Percentiles rank a stretch among this genome's conserved stretches.
These are phyloP conservation scores for Tolypocladium ophioglossoides DNA, from an alignment of 2,329 filamentous ascomycete species.

Conservation along the genomic window DNA sequence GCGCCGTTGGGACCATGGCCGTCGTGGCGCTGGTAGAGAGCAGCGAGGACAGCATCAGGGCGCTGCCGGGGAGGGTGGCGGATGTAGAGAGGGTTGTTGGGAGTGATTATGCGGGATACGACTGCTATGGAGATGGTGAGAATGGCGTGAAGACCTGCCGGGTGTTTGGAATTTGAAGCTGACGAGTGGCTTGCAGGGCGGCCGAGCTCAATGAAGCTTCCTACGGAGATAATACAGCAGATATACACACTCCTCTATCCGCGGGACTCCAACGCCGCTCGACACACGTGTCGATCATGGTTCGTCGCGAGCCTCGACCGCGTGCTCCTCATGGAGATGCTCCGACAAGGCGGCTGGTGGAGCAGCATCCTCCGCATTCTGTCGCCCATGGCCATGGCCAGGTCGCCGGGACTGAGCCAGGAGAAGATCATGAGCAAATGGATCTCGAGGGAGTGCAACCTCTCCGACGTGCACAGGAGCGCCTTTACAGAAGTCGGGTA, in stretches of 20 bases:
- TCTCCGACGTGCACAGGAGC: slow-evolving; percentile 7
- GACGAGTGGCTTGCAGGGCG: slow-evolving; percentile 1
- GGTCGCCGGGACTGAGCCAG: slow-evolving; percentile 9
- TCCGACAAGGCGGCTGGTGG: slow-evolving; percentile 46
- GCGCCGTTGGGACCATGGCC: slow-evolving; percentile 6
- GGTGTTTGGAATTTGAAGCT: neutral
- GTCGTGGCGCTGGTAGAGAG: slow-evolving; percentile 8
- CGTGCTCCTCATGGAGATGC: slow-evolving; percentile 38
- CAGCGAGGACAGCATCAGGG: slow-evolving; percentile 4
- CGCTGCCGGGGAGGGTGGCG: slow-evolving; percentile 5
- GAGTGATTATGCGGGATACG: neutral
- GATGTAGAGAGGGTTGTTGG: slow-evolving; percentile 6
- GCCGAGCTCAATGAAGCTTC: slow-evolving; percentile 16
- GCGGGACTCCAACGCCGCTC: slow-evolving; percentile 45
- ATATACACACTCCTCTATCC: slow-evolving; percentile 23
- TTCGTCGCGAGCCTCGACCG: slow-evolving; percentile 45
- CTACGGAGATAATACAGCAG: slow-evolving; percentile 25
- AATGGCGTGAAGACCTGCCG: too few relatives aligned
- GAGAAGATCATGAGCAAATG: slow-evolving; percentile 29
- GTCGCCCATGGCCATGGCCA: slow-evolving; percentile 9
- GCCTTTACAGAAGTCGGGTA: slow-evolving; percentile 22
- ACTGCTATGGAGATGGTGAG: neutral
- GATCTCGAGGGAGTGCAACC: slow-evolving; percentile 27
- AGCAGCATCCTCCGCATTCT: slow-evolving; percentile 19
- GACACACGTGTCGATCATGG: slow-evolving; percentile 50